Percentiles rank a stretch among this genome's conserved stretches.
Conservation (phyloP, 1,284 basidiomycete genomes). For the Cryptococcus hybrid region DNA sequence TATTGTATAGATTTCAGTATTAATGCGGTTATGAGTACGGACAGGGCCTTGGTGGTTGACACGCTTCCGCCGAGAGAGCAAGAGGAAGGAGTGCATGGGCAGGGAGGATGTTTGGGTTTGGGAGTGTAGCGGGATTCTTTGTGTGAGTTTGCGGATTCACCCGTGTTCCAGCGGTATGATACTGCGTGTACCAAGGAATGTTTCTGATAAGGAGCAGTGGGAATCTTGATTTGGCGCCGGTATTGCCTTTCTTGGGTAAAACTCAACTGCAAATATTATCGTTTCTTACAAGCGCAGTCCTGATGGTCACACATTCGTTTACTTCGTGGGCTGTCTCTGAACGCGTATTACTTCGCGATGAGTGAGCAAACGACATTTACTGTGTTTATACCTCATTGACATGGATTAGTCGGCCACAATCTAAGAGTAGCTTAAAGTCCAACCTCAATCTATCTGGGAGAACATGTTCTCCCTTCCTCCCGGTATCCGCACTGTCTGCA, state of each 20-base stretch:
- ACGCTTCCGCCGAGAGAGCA: conserved; percentile 63
- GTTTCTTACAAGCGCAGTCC: conserved; percentile 52
- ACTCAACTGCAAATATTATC: conserved; percentile 73
- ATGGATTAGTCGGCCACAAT: conserved; percentile 38
- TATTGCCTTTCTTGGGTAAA: conserved; percentile 65
- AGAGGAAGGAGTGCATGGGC: conserved; percentile 91
- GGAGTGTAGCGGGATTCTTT: conserved; percentile 80
- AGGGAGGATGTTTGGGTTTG: conserved; percentile 78
- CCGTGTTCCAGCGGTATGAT: too few relatives aligned
- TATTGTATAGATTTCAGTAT: conserved; percentile 90
- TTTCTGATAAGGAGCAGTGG: conserved; percentile 50
- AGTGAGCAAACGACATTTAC: conserved; percentile 29
- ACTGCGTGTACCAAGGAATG: too few relatives aligned
- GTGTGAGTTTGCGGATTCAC: conserved; percentile 57
- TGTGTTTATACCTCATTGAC: neutral
- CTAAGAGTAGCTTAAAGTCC: conserved; percentile 30
- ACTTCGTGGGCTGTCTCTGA: conserved; percentile 71
- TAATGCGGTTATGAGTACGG: conserved; percentile 64
- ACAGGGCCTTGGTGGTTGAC: conserved; percentile 54
- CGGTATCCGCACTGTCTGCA: conserved; percentile 72
- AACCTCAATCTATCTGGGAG: conserved; percentile 58
- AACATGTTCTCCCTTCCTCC: conserved; percentile 68
- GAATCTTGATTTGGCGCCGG: conserved; percentile 64
- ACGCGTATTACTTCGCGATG: conserved; percentile 62
- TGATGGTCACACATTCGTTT: conserved; percentile 53